These are phyloP conservation scores for Gymnopilus dilepis DNA, from an alignment of 768 basidiomycete species.

Conservation along the genomic window DNA sequence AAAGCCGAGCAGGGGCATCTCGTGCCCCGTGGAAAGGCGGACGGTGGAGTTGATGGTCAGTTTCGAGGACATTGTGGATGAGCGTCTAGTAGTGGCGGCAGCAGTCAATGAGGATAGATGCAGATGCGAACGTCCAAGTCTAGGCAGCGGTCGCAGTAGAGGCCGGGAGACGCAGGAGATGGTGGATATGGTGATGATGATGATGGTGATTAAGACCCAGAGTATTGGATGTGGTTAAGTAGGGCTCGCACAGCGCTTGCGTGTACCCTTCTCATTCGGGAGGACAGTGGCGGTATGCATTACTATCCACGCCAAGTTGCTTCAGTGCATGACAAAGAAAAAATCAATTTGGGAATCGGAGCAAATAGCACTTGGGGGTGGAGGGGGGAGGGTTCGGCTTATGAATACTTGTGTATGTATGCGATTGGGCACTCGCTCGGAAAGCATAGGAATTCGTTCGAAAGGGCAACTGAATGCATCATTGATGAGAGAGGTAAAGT, in stretches of 20 bases:
- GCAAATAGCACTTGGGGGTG: too few species aligned
- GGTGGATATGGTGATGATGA: background rate
- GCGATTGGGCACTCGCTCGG: too few species aligned
- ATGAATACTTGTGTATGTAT: background rate
- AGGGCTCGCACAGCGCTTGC: background rate
- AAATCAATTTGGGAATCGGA: background rate
- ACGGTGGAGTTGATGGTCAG: constrained; percentile 26
- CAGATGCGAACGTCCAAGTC: background rate
- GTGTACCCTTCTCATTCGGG: background rate
- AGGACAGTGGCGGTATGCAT: background rate
- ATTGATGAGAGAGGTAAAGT: too few species aligned
- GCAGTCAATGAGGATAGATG: background rate
- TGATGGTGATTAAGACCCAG: background rate
- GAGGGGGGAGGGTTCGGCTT: background rate
- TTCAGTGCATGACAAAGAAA: constrained; percentile 4
- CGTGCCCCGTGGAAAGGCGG: constrained; percentile 41
- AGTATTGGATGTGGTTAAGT: background rate
- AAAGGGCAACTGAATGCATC: background rate
- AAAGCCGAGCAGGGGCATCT: constrained; percentile 70
- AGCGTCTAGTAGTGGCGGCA: background rate
- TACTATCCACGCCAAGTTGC: background rate
- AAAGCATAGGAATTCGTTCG: too few species aligned
- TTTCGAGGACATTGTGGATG: constrained; percentile 1
- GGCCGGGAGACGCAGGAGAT: background rate
- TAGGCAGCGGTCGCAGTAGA: background rate